Base-by-base conservation (phyloP, 176 grass and related monocot genomes). In the Puya raimondii region DNA sequence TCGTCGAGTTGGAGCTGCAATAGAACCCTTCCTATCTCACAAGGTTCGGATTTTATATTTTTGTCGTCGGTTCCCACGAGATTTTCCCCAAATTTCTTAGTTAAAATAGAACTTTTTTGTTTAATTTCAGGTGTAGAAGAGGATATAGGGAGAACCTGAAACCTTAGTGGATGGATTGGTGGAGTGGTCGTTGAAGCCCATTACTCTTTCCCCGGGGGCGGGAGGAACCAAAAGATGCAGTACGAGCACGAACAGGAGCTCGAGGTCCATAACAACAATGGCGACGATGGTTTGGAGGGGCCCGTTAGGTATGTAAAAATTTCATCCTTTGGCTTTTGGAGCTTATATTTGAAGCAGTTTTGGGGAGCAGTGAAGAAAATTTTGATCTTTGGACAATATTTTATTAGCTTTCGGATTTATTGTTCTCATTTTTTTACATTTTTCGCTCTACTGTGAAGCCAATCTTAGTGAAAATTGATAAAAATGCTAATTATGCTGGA, bases 301-400 rank as follows among this genome's bases (percentile, higher is more conserved):
- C 73, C 73, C 78, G 50, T 68, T 59, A 92, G 89, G 89, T 92
- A 53, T 76, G 71, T 63, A 76, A 66, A 57, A 18, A 23, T 17
- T 21, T 0, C 14, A 16, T 11, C 21, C 51, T 47, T 63, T 25
- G 27, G 52, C 47, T 49, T 50, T 73, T 73, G 56, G 56, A 61
- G 52, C 56, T 61, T 6, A 20, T 61, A 15, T 18, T 61, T 61
- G 56, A 18, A 58, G 53, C 4, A 10, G 10, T 61, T 20, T 61
- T 61, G 16, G 21, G n/a, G n/a, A 61, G 56, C 21, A 20, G 56
- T 7, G 17, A 10, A 18, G 0, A 61, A 61, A 61, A 22, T 3
- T 18, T 22, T 20, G 56, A 22, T 61, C 56, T 61, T 42, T 61
- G 54, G 15, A 20, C 20, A 59, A 59, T 15, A 20, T 59, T 59